These are phyloP conservation scores for Trichoderma koningii DNA, from an alignment of 2,329 filamentous ascomycete species.

Conservation along the genomic window DNA sequence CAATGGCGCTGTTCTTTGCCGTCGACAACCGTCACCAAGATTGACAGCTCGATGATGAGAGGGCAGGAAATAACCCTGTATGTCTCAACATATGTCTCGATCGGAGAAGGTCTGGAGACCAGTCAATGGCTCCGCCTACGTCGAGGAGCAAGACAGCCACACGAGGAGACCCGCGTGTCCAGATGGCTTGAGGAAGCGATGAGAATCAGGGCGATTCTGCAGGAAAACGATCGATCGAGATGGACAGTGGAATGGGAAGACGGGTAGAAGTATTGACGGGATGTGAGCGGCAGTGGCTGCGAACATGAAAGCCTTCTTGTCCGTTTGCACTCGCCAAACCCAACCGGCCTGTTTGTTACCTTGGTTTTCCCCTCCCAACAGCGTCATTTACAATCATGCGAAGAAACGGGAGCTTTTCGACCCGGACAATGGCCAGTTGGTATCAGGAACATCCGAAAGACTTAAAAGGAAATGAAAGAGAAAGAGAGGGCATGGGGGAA, in stretches of 20 bases:
- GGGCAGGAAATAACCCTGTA: constrained; percentile 8
- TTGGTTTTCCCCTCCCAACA: background rate
- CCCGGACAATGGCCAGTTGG: background rate
- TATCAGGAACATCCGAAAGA: background rate
- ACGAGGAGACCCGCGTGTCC: background rate
- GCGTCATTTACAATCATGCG: background rate
- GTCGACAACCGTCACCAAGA: constrained; percentile 14
- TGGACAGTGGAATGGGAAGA: background rate
- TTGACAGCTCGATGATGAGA: constrained; percentile 19
- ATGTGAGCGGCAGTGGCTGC: background rate
- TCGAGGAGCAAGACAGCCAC: background rate
- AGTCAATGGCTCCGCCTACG: constrained; percentile 3
- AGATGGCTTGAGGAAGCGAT: background rate
- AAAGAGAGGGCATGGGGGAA: background rate
- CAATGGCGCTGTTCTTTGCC: constrained; percentile 21
- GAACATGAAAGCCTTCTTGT: background rate
- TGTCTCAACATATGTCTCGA: constrained; percentile 26
- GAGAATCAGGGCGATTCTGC: background rate
- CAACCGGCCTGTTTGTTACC: background rate
- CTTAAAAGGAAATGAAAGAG: background rate
- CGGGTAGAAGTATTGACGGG: background rate
- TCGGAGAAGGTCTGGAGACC: background rate
- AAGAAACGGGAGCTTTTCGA: background rate
- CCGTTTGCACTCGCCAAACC: background rate
- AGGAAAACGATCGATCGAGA: background rate